These are phyloP conservation scores for Hysterium pulicare DNA, from an alignment of 2,329 filamentous ascomycete genomes.

Conservation along the genomic window DNA sequence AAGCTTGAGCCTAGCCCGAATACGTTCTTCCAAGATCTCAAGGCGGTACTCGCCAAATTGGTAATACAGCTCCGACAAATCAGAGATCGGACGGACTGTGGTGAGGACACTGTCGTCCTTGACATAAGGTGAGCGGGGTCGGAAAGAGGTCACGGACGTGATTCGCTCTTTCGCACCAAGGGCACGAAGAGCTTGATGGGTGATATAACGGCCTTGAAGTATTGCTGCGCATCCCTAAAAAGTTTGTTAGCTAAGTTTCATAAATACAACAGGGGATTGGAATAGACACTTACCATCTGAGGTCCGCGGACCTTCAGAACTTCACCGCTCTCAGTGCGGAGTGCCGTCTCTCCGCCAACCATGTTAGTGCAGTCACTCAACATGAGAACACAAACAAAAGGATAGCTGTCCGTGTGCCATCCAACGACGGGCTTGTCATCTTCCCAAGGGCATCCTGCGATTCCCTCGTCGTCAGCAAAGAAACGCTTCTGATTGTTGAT, in stretches of 20 bases:
- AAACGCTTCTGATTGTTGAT: slow-evolving; percentile 36
- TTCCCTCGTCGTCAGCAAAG: slow-evolving; percentile 41
- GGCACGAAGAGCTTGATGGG: slow-evolving; percentile 60
- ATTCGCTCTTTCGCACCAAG: slow-evolving; percentile 60
- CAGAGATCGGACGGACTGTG: slow-evolving; percentile 57
- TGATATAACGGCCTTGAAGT: slow-evolving; percentile 66
- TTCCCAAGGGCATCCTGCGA: slow-evolving; percentile 42
- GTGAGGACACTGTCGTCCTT: slow-evolving; percentile 61
- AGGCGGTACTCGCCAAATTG: slow-evolving; percentile 62
- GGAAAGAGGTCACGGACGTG: slow-evolving; percentile 64
- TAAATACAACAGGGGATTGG: neutral
- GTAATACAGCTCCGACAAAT: slow-evolving; percentile 57
- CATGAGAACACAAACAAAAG: slow-evolving; percentile 69
- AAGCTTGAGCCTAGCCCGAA: slow-evolving; percentile 46
- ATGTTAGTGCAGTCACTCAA: slow-evolving; percentile 61
- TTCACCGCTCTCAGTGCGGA: slow-evolving; percentile 53
- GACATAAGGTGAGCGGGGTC: slow-evolving; percentile 53
- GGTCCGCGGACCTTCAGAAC: slow-evolving; percentile 59
- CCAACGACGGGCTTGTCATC: slow-evolving; percentile 56
- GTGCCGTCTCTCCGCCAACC: slow-evolving; percentile 62
- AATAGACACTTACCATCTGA: slow-evolving; percentile 49
- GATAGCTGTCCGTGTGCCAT: slow-evolving; percentile 65
- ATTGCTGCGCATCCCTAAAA: slow-evolving; percentile 59
- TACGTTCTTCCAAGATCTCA: slow-evolving; percentile 59
- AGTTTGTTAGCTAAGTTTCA: slow-evolving; percentile 8